Evolutionary conservation across 768 basidiomycete species (phyloP).

Genomic region (Pholiota molesta): DNA sequence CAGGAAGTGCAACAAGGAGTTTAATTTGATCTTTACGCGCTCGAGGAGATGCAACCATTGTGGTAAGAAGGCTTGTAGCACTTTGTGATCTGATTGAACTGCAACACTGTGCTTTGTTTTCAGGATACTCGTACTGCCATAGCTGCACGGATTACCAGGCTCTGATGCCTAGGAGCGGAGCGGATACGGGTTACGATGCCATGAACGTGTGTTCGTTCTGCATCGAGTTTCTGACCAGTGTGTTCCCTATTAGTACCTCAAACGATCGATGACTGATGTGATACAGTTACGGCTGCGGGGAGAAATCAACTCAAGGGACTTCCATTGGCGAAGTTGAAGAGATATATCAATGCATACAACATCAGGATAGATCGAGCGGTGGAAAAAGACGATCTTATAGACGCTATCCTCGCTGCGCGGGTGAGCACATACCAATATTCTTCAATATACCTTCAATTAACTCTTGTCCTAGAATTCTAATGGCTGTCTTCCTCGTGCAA

Average conservation of each 20-base stretch:
- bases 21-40: conserved; percentile 65
- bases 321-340: conserved; percentile 64
- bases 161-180: conserved; percentile 66
- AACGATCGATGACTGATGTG: not conserved
- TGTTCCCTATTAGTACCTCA: conserved; percentile 4
- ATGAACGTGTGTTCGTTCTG: conserved; percentile 74
- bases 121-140: conserved; percentile 75
- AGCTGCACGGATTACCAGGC: conserved; percentile 79
- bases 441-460: not conserved
- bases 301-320: conserved; percentile 56
- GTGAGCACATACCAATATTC: conserved; percentile 39
- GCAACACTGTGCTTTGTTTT: not conserved
- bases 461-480: conserved; percentile 45
- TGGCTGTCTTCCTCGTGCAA: conserved; percentile 60
- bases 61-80: conserved; percentile 45
- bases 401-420: conserved; percentile 55
- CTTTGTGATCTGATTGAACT: not conserved
- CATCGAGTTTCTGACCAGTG: conserved; percentile 70
- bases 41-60: conserved; percentile 75
- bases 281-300: conserved; percentile 70
- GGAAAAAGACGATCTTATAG: conserved; percentile 81
- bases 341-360: conserved; percentile 71
- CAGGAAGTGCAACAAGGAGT: conserved; percentile 76
- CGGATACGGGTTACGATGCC: conserved; percentile 62
- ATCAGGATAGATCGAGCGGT: conserved; percentile 63